A percentile compares a stretch with the other conserved stretches of the same genome.
Evolutionary conservation across 495 filamentous ascomycete genomes (phyloP).

Genomic region (Tirmania nivea): DNA sequence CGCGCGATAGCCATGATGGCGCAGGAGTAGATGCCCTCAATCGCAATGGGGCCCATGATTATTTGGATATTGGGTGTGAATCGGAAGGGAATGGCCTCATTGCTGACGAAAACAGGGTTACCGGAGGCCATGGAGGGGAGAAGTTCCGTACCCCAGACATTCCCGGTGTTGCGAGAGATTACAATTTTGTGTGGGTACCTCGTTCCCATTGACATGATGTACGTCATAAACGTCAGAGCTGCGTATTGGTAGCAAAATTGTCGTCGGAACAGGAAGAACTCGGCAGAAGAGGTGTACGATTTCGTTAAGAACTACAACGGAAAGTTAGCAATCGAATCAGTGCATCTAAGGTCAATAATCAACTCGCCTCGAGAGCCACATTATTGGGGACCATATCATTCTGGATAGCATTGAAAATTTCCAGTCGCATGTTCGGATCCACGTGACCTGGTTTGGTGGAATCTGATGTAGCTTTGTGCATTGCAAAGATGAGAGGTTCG

Average conservation of each 20-base stretch:
- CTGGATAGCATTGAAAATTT: constrained; percentile 79
- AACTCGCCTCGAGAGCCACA: constrained; percentile 39
- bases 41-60: constrained; percentile 82
- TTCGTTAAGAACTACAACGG: constrained; percentile 52
- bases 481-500: constrained; percentile 79
- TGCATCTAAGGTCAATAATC: neutral
- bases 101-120: constrained; percentile 79
- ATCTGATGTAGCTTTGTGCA: constrained; percentile 72
- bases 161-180: constrained; percentile 71
- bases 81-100: constrained; percentile 87
- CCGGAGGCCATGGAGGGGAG: constrained; percentile 59
- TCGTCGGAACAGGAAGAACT: constrained; percentile 94
- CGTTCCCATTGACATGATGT: constrained; percentile 83
- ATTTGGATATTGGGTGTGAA: constrained; percentile 90
- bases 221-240: constrained; percentile 96
- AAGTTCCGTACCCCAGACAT: constrained; percentile 90
- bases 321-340: constrained; percentile 1
- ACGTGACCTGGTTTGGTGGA: constrained; percentile 17
- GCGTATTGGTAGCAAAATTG: constrained; percentile 93
- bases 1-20: constrained; percentile 89
- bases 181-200: constrained; percentile 87
- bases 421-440: constrained; percentile 39
- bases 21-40: constrained; percentile 80
- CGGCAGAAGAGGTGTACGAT: constrained; percentile 64
- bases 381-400: constrained; percentile 68